Conservation (phyloP, 345 rosid genomes). For the Gossypium mustelinum region DNA sequence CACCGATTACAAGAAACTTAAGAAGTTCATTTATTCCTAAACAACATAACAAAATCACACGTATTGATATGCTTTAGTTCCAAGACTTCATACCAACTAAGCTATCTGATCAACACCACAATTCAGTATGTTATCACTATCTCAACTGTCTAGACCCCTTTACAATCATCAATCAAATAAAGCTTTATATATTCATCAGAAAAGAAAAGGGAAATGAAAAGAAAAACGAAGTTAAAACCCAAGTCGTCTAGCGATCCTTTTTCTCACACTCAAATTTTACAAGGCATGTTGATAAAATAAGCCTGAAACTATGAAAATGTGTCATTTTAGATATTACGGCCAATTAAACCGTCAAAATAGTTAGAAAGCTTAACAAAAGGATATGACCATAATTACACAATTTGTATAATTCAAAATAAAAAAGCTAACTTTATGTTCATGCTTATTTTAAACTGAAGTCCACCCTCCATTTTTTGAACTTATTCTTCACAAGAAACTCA, state of each 20-base stretch:
- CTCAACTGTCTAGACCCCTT: not conserved
- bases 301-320: not conserved
- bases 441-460: not conserved
- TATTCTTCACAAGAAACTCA: not conserved
- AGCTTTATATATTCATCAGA: not conserved
- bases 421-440: not conserved
- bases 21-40: not conserved
- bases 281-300: not conserved
- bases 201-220: not conserved
- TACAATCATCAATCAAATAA: not conserved
- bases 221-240: not conserved
- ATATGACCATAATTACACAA: not conserved
- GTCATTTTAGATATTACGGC: not conserved
- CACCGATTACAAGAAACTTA: not conserved
- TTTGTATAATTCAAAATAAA: not conserved
- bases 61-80: not conserved
- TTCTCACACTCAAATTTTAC: not conserved
- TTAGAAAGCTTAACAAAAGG: not conserved
- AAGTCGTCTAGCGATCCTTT: not conserved
- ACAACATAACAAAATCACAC: not conserved
- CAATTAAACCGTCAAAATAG: not conserved
- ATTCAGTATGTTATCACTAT: not conserved
- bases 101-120: not conserved
- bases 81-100: not conserved
- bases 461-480: not conserved